Percentiles rank a stretch among this genome's conserved stretches.
phyloP scores from a whole-genome alignment of 805 yeast species.

The Wickerhamiella hasegawae region DNA sequence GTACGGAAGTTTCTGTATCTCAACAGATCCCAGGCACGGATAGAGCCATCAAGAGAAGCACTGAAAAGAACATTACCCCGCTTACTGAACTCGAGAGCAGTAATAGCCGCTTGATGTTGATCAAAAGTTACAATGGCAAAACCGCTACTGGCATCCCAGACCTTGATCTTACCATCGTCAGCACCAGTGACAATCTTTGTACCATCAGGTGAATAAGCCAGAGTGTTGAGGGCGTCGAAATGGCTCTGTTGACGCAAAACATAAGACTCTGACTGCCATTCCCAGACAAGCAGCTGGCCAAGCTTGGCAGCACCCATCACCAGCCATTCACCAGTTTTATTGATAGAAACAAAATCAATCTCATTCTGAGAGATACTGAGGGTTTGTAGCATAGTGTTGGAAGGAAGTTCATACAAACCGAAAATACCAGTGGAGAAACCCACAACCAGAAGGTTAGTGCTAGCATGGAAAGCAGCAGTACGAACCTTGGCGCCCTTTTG shows the following conservation, averaged over 20 bases:
- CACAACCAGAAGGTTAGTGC: constrained; percentile 56
- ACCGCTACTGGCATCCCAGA: constrained; percentile 90
- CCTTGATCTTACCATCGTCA: constrained; percentile 91
- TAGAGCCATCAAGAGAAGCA: constrained; percentile 88
- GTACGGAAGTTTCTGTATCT: constrained; percentile 90
- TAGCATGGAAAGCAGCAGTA: constrained; percentile 72
- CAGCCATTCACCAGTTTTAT: constrained; percentile 86
- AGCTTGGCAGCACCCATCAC: constrained; percentile 82
- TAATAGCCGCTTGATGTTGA: constrained; percentile 81
- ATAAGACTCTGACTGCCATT: constrained; percentile 97
- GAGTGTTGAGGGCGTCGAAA: constrained; percentile 71
- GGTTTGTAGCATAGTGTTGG: constrained; percentile 40
- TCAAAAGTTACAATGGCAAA: constrained; percentile 84
- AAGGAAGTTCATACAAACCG: constrained; percentile 65
- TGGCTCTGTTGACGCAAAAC: constrained; percentile 95
- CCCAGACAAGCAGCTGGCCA: constrained; percentile 93
- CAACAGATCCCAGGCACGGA: constrained; percentile 91
- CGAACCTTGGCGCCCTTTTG: constrained; percentile 38
- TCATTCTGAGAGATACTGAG: constrained; percentile 84
- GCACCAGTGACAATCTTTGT: constrained; percentile 82
- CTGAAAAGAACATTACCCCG: constrained; percentile 84
- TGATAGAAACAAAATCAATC: constrained; percentile 66
- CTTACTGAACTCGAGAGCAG: constrained; percentile 74
- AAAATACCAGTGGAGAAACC: constrained; percentile 87
- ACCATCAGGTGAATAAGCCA: constrained; percentile 91